Conservation (phyloP, 495 filamentous ascomycete genomes). For the Aspergillus heteromorphus region DNA sequence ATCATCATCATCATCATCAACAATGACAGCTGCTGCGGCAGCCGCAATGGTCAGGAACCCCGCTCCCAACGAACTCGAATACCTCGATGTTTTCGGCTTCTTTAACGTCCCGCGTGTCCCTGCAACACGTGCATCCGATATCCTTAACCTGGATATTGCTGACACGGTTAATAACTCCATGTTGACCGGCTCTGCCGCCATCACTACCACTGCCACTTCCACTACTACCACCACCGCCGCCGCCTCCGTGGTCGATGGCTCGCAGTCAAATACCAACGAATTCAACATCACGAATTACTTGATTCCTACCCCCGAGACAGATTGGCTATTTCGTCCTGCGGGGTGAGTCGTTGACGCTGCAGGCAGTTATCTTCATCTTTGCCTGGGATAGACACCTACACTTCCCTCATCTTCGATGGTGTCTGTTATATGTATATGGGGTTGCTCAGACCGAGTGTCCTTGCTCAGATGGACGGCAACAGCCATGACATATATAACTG, state of each 20-base stretch:
- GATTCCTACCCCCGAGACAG: conserved; percentile 43
- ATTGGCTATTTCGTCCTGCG: conserved; percentile 40
- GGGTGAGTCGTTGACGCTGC: conserved; percentile 21
- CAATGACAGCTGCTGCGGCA: too few species aligned
- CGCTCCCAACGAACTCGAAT: conserved; percentile 78
- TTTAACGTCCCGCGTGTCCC: conserved; percentile 82
- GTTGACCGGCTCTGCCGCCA: too few species aligned
- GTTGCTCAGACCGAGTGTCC: too few species aligned
- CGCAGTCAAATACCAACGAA: conserved; percentile 31
- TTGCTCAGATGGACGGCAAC: too few species aligned
- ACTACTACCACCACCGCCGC: too few species aligned
- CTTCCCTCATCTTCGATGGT: too few species aligned
- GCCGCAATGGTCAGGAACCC: conserved; percentile 60
- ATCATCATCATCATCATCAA: too few species aligned
- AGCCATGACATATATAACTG: too few species aligned
- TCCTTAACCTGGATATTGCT: conserved; percentile 25
- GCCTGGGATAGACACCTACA: neutral
- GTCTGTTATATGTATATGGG: too few species aligned
- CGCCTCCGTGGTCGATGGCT: conserved; percentile 20
- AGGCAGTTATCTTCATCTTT: neutral
- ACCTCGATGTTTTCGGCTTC: conserved; percentile 89
- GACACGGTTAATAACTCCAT: conserved; percentile 35
- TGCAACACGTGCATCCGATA: conserved; percentile 25
- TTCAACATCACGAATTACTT: conserved; percentile 47
- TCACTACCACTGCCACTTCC: neutral